A percentile compares a stretch with the other conserved stretches of the same genome.
These are phyloP conservation scores for Saturnispora diversa DNA, from an alignment of 805 yeast species.

Conservation along the genomic window DNA sequence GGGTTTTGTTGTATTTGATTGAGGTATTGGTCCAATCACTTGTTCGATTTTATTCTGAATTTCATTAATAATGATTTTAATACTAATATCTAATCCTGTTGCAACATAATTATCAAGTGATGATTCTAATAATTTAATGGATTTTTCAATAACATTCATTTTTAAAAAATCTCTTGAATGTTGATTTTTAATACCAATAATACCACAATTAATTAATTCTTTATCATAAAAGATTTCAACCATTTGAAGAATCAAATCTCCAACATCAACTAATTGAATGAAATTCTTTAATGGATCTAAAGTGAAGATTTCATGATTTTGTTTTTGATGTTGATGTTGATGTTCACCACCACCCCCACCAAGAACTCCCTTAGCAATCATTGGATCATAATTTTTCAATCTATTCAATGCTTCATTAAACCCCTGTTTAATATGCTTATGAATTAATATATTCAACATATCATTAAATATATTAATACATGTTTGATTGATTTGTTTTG, in stretches of 20 bases:
- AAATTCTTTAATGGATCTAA: slow-evolving; percentile 84
- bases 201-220: slow-evolving; percentile 52
- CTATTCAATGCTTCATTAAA: slow-evolving; percentile 73
- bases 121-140: slow-evolving; percentile 52
- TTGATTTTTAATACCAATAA: slow-evolving; percentile 39
- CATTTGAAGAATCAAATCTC: slow-evolving; percentile 90
- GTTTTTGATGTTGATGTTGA: too few species aligned
- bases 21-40: slow-evolving; percentile 24
- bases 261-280: slow-evolving; percentile 85
- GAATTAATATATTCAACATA: slow-evolving; percentile 54
- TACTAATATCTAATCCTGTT: slow-evolving; percentile 85
- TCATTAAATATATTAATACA: slow-evolving; percentile 60
- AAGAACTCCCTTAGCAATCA: slow-evolving; percentile 20
- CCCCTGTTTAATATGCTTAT: slow-evolving; percentile 74
- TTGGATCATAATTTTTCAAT: slow-evolving; percentile 64
- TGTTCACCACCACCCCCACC: slow-evolving; percentile 13
- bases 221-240: slow-evolving; percentile 82
- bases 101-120: slow-evolving; percentile 85
- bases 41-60: slow-evolving; percentile 28
- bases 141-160: slow-evolving; percentile 68
- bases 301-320: slow-evolving; percentile 20
- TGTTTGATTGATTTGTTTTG: slow-evolving; percentile 28
- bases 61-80: slow-evolving; percentile 79
- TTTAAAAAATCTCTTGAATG: slow-evolving; percentile 71
- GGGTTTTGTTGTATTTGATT: background rate